These are phyloP conservation scores for Candida argentea DNA, from an alignment of 805 yeast species.

Conservation along the genomic window DNA sequence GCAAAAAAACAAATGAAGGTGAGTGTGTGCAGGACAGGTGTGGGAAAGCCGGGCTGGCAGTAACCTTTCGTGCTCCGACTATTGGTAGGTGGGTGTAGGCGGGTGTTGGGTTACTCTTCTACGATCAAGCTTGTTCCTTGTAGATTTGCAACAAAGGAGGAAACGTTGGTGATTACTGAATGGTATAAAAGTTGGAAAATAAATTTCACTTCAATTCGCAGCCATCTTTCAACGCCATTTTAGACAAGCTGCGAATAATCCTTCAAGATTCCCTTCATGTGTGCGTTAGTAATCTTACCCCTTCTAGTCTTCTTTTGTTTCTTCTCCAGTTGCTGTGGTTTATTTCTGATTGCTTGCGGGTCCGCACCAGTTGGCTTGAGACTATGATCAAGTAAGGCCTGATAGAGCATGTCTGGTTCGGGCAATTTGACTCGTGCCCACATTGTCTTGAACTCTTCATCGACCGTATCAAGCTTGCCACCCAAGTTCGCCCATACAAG, in stretches of 20 bases:
- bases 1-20: too few species aligned
- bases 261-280: conserved; percentile 89
- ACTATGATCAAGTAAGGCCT: conserved; percentile 69
- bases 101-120: too few species aligned
- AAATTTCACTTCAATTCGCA: too few species aligned
- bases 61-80: too few species aligned
- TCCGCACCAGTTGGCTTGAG: conserved; percentile 96
- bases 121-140: too few species aligned
- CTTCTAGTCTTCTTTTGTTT: conserved; percentile 88
- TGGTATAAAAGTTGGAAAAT: too few species aligned
- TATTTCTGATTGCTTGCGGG: conserved; percentile 80
- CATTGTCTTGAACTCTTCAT: conserved; percentile 69
- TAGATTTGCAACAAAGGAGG: too few species aligned
- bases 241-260: conserved; percentile 51
- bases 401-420: conserved; percentile 69
- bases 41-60: too few species aligned
- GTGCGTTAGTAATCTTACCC: conserved; percentile 92
- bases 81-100: too few species aligned
- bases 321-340: conserved; percentile 45
- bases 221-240: too few species aligned
- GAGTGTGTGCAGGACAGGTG: too few species aligned
- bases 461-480: conserved; percentile 60
- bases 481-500: conserved; percentile 85
- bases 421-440: conserved; percentile 82
- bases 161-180: too few species aligned